Percentiles rank a stretch among this genome's conserved stretches.
Conservation (phyloP, 257 asterid genomes). For the Solanum piurae region DNA sequence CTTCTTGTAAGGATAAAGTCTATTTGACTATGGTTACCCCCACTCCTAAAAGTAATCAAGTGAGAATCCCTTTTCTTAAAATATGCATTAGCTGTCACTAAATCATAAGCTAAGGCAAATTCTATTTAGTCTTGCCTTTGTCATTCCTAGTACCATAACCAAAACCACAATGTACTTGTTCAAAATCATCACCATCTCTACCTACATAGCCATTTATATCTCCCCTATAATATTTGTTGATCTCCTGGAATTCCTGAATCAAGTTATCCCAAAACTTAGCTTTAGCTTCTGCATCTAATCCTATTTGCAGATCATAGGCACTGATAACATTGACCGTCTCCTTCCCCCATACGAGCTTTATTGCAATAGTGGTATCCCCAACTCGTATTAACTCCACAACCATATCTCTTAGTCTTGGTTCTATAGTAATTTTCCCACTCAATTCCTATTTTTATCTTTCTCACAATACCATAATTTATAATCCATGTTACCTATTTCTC, state of each 20-base stretch:
- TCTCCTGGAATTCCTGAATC: neutral
- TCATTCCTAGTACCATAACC: neutral
- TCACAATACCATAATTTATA: neutral
- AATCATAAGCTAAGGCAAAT: neutral
- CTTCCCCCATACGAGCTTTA: neutral
- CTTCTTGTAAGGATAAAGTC: neutral
- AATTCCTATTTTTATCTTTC: neutral
- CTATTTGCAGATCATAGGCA: neutral
- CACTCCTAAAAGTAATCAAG: neutral
- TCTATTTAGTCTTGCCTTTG: neutral
- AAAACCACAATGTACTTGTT: neutral
- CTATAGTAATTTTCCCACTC: neutral
- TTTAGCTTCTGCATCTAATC: neutral
- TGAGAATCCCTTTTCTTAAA: neutral
- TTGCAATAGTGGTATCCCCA: neutral
- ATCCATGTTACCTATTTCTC: neutral
- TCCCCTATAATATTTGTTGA: neutral
- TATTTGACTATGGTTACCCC: neutral
- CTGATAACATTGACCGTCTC: neutral
- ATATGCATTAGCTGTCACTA: neutral
- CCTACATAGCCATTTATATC: neutral
- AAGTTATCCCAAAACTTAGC: neutral
- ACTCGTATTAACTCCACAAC: neutral
- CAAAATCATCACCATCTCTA: neutral
- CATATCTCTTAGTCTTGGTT: neutral